phyloP scores from a whole-genome alignment of 2,329 filamentous ascomycete genomes.

The Cladophialophora bantiana region DNA sequence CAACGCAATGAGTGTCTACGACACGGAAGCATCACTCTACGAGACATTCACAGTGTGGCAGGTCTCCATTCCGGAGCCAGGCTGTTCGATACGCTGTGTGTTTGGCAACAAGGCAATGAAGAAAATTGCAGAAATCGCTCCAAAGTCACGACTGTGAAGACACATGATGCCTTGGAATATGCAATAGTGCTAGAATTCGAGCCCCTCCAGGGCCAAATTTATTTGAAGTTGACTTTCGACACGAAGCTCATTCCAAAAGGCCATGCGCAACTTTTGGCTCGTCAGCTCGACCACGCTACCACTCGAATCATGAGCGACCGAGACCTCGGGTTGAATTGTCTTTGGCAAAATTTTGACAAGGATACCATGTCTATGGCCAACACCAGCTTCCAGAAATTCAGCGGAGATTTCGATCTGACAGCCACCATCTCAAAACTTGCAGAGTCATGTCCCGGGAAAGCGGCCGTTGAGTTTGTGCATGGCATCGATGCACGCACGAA shows the following conservation, averaged over 20 bases:
- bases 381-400: conserved; percentile 44
- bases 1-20: conserved; percentile 71
- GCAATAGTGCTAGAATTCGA: conserved; percentile 78
- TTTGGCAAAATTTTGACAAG: conserved; percentile 28
- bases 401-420: conserved; percentile 56
- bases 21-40: conserved; percentile 68
- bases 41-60: conserved; percentile 71
- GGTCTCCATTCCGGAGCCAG: conserved; percentile 61
- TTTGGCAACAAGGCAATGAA: conserved; percentile 79
- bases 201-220: conserved; percentile 60
- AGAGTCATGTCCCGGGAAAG: conserved; percentile 55
- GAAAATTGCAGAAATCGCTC: conserved; percentile 46
- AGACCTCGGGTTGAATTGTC: conserved; percentile 41
- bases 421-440: conserved; percentile 64
- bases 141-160: conserved; percentile 63
- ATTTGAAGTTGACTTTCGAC: conserved; percentile 64
- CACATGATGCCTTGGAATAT: conserved; percentile 77
- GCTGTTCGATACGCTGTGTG: conserved; percentile 79
- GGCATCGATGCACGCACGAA: conserved; percentile 51
- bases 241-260: conserved; percentile 59
- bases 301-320: conserved; percentile 51
- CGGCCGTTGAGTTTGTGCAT: conserved; percentile 70
- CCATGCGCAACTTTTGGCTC: conserved; percentile 64
- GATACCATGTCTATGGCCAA: conserved; percentile 61
- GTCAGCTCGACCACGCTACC: conserved; percentile 67